Conservation (phyloP, 176 grass and related monocot species). For the Alloteropsis semialata region DNA sequence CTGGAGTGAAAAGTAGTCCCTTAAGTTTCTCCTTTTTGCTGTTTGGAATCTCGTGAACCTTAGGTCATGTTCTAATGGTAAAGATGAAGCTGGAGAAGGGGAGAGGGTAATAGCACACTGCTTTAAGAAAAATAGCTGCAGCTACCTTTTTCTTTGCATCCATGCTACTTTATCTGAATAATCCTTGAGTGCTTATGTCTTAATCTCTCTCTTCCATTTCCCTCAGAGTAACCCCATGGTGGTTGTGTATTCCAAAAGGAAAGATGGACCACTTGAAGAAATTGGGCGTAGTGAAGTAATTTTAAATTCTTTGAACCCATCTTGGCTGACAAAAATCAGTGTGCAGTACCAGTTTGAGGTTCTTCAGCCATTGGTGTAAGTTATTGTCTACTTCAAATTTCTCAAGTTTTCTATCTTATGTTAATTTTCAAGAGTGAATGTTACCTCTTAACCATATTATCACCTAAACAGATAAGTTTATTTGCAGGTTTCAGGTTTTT, state of each 20-base stretch:
- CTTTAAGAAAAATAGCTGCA: neutral
- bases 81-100: too few species aligned
- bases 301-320: conserved; percentile 68
- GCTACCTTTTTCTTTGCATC: conserved; percentile 8
- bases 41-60: neutral
- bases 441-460: conserved; percentile 25
- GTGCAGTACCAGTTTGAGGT: conserved; percentile 87
- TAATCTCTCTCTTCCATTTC: conserved; percentile 9
- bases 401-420: conserved; percentile 8
- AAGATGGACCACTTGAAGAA: conserved; percentile 84
- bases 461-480: conserved; percentile 22
- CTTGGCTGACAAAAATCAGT: conserved; percentile 76
- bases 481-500: conserved; percentile 83
- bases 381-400: conserved; percentile 23
- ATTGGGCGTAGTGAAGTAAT: conserved; percentile 97
- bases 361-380: conserved; percentile 95
- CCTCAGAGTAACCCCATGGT: conserved; percentile 79
- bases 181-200: conserved; percentile 12
- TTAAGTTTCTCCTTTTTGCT: neutral
- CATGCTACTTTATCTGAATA: neutral
- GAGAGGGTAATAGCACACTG: too few species aligned
- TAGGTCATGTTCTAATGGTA: neutral
- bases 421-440: conserved; percentile 21
- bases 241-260: conserved; percentile 62
- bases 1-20: neutral